Percentiles rank a stretch among this genome's conserved stretches.
Evolutionary conservation across 306 rosid species (phyloP).

Genomic region (Arachis stenosperma): DNA sequence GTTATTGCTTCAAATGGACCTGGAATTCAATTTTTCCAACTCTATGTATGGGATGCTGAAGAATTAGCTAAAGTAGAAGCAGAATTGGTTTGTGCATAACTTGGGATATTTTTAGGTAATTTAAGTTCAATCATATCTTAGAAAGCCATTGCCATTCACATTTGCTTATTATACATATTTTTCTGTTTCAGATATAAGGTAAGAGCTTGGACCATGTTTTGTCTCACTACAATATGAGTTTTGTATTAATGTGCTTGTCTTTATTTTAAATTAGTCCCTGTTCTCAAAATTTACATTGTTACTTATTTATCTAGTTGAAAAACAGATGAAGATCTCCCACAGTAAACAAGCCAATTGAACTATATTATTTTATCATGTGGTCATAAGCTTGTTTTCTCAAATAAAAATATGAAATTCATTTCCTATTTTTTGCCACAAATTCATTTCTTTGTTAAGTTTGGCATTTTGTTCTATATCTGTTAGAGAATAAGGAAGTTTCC

Average conservation of each 20-base stretch:
- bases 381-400: slow-evolving; percentile 21
- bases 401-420: not conserved
- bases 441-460: not conserved
- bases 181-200: slow-evolving; percentile 93
- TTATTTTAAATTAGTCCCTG: not conserved
- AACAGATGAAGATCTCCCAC: slow-evolving; percentile 1
- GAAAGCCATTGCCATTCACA: slow-evolving; percentile 90
- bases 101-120: slow-evolving; percentile 84
- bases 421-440: too few relatives aligned
- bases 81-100: slow-evolving; percentile 50
- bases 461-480: not conserved
- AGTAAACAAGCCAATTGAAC: slow-evolving; percentile 11
- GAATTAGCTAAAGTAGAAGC: too few relatives aligned
- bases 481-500: slow-evolving; percentile 1
- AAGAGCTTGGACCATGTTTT: slow-evolving; percentile 30
- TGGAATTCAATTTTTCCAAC: too few relatives aligned
- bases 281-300: slow-evolving; percentile 10
- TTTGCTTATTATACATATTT: slow-evolving; percentile 95
- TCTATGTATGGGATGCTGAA: too few relatives aligned
- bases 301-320: slow-evolving; percentile 29
- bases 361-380: slow-evolving; percentile 13
- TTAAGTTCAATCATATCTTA: slow-evolving; percentile 8
- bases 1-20: too few relatives aligned
- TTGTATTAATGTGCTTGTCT: not conserved
- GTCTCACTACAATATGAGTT: slow-evolving; percentile 17